Percentiles rank a stretch among this genome's conserved stretches.
Conservation (phyloP, 805 yeast species). For the Candida nonsorbophila region DNA sequence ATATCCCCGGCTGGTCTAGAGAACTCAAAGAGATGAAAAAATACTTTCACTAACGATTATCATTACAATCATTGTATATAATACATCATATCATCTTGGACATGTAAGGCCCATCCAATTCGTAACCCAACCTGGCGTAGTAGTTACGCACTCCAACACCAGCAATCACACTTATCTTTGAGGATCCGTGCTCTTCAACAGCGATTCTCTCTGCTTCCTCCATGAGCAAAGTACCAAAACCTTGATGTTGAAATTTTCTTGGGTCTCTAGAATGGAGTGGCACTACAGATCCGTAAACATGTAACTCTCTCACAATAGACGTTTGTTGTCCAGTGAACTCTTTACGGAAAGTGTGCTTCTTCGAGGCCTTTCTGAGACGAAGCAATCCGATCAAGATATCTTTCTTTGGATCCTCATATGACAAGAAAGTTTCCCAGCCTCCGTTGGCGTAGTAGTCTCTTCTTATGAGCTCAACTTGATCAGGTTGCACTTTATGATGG, state of each 20-base stretch:
- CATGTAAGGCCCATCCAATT: slow-evolving; percentile 95
- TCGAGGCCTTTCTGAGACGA: slow-evolving; percentile 82
- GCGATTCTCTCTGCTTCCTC: slow-evolving; percentile 98
- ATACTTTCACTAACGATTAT: neutral
- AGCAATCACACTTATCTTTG: slow-evolving; percentile 86
- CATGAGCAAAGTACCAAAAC: slow-evolving; percentile 95
- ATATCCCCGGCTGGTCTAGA: slow-evolving; percentile 84
- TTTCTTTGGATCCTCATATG: slow-evolving; percentile 95
- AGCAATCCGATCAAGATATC: slow-evolving; percentile 91
- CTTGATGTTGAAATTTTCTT: slow-evolving; percentile 97
- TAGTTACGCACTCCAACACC: slow-evolving; percentile 98
- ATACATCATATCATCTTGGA: slow-evolving; percentile 43
- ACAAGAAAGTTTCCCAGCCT: slow-evolving; percentile 96
- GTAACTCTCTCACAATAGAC: slow-evolving; percentile 93
- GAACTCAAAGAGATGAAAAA: slow-evolving; percentile 33
- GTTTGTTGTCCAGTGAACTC: slow-evolving; percentile 82
- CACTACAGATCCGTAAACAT: slow-evolving; percentile 96
- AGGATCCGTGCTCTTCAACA: slow-evolving; percentile 88
- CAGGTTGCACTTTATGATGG: slow-evolving; percentile 94
- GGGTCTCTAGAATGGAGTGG: slow-evolving; percentile 97
- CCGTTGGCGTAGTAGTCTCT: slow-evolving; percentile 97
- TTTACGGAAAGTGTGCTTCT: slow-evolving; percentile 84
- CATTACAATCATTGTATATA: neutral
- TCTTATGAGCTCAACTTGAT: slow-evolving; percentile 91
- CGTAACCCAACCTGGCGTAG: slow-evolving; percentile 87